phyloP scores from a whole-genome alignment of 306 rosid genomes.

The Neltuma alba region DNA sequence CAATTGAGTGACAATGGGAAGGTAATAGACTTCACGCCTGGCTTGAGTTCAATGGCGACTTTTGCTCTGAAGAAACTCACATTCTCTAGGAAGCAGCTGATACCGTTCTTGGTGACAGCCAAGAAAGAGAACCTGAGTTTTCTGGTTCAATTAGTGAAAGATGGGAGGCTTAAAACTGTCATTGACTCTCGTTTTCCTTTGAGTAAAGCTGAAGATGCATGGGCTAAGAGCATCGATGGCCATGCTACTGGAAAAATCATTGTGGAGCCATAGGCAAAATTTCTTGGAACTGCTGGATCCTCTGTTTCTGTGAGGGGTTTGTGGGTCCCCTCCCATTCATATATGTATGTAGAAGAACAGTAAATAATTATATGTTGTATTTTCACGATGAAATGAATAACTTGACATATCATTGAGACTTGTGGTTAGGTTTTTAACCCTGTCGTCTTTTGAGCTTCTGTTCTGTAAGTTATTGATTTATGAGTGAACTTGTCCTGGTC shows the following conservation, averaged over 20 bases:
- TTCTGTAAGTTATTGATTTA: slow-evolving; percentile 26
- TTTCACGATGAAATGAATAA: neutral
- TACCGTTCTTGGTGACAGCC: slow-evolving; percentile 36
- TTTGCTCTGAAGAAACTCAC: slow-evolving; percentile 52
- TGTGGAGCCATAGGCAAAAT: slow-evolving; percentile 50
- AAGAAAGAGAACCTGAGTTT: slow-evolving; percentile 54
- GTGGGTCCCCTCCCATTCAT: neutral
- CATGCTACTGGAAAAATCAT: slow-evolving; percentile 74
- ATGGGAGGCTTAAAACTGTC: slow-evolving; percentile 60
- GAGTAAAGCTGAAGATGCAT: slow-evolving; percentile 75
- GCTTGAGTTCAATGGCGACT: slow-evolving; percentile 21
- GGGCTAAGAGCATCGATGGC: slow-evolving; percentile 74
- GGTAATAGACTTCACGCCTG: slow-evolving; percentile 63
- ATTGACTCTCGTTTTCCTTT: slow-evolving; percentile 60
- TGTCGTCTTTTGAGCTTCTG: neutral
- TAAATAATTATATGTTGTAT: neutral
- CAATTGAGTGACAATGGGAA: slow-evolving; percentile 55
- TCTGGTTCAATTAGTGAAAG: slow-evolving; percentile 55
- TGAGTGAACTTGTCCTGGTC: neutral
- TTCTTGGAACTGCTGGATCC: slow-evolving; percentile 26
- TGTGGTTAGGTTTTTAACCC: slow-evolving; percentile 16
- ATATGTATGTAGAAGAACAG: neutral
- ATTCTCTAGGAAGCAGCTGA: slow-evolving; percentile 65
- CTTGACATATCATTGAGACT: neutral
- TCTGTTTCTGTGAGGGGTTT: slow-evolving; percentile 6